phyloP scores from a whole-genome alignment of 306 rosid species.

The Quercus rubra region DNA sequence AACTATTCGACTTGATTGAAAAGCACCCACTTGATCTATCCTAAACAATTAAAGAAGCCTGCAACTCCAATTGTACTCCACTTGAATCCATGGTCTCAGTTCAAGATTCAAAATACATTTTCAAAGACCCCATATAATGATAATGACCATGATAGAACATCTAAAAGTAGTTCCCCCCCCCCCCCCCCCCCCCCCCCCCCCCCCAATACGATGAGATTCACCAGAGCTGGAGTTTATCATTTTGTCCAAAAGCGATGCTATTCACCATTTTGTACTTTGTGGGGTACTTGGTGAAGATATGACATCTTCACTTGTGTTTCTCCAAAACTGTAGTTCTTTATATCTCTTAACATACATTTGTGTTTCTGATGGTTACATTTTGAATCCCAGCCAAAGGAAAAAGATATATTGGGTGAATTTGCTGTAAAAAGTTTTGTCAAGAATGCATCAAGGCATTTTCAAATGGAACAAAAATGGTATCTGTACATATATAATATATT shows the following conservation, averaged over 20 bases:
- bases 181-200: too few relatives aligned
- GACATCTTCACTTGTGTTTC: not conserved
- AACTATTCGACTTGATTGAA: conserved; percentile 67
- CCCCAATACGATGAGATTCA: not conserved
- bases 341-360: not conserved
- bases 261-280: too few relatives aligned
- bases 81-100: not conserved
- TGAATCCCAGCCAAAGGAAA: too few relatives aligned
- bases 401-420: too few relatives aligned
- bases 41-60: conserved; percentile 2
- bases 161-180: not conserved
- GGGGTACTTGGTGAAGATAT: not conserved
- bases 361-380: too few relatives aligned
- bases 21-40: conserved; percentile 53
- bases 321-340: not conserved
- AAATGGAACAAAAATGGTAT: too few relatives aligned
- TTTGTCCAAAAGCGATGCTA: not conserved
- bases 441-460: too few relatives aligned
- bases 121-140: not conserved
- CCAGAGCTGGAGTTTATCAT: not conserved
- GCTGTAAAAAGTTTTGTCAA: too few relatives aligned
- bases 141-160: not conserved
- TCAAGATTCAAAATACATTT: not conserved
- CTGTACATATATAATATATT: too few relatives aligned
- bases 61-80: not conserved